A percentile compares a stretch with the other conserved stretches of the same genome.
These are phyloP conservation scores for Alternaria burnsii DNA, from an alignment of 2,329 filamentous ascomycete species.

Conservation along the genomic window DNA sequence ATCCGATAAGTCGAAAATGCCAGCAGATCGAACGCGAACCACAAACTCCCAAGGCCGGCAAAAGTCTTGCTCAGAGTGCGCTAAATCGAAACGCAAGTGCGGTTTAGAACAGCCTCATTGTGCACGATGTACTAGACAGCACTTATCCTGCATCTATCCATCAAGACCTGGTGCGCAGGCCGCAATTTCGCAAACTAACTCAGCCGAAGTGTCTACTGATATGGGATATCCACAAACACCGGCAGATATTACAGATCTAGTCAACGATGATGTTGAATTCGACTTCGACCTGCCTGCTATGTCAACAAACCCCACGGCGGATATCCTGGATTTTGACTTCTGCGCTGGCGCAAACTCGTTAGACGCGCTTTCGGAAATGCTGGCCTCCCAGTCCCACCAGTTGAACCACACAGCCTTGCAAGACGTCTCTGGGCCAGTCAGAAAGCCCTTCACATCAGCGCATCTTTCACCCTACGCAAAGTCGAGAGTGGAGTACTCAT, in stretches of 20 bases:
- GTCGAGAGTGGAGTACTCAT: slow-evolving; percentile 37
- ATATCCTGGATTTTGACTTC: slow-evolving; percentile 32
- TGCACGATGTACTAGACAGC: slow-evolving; percentile 60
- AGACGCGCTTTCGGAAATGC: slow-evolving; percentile 53
- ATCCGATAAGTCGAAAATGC: slow-evolving; percentile 41
- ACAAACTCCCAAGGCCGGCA: slow-evolving; percentile 48
- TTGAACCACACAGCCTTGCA: slow-evolving; percentile 5
- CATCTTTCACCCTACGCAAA: slow-evolving; percentile 30
- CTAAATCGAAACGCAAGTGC: slow-evolving; percentile 66
- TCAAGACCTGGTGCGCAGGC: slow-evolving; percentile 12
- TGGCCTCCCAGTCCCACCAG: slow-evolving; percentile 1
- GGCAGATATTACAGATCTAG: slow-evolving; percentile 32
- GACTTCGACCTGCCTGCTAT: slow-evolving; percentile 17
- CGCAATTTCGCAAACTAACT: neutral
- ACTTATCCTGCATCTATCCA: slow-evolving; percentile 59
- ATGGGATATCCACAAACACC: slow-evolving; percentile 19
- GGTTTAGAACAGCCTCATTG: slow-evolving; percentile 63
- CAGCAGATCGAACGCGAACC: slow-evolving; percentile 45
- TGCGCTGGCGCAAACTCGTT: slow-evolving; percentile 58
- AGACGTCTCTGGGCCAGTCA: neutral
- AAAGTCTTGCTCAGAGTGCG: slow-evolving; percentile 67
- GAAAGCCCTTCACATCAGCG: slow-evolving; percentile 18
- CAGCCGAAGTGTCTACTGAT: slow-evolving; percentile 20
- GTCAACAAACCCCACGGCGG: slow-evolving; percentile 8
- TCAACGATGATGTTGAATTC: slow-evolving; percentile 2